Evolutionary conservation across 176 grass and related monocot species (phyloP).

Genomic region (Juncus inflexus): DNA sequence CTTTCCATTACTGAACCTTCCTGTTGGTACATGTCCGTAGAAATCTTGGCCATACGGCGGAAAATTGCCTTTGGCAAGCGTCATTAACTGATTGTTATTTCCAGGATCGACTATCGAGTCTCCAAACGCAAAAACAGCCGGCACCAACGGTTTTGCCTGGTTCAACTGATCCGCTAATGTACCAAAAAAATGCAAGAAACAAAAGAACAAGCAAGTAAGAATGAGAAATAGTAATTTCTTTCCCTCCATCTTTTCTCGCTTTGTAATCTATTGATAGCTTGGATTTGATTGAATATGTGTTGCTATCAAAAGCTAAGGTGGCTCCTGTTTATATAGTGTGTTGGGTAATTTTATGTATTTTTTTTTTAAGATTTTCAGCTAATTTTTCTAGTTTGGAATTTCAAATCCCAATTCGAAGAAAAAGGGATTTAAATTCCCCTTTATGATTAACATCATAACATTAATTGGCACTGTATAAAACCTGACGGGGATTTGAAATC

Average conservation of each 20-base stretch:
- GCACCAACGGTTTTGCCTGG: conserved; percentile 14
- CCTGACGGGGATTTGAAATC: no score
- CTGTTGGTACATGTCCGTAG: conserved; percentile 41
- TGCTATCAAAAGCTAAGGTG: conserved; percentile 6
- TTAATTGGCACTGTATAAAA: no score
- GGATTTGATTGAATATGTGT: neutral
- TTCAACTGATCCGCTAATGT: neutral
- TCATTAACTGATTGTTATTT: conserved; percentile 49
- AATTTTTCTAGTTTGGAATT: no score
- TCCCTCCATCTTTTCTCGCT: no score
- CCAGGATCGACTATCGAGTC: conserved; percentile 62
- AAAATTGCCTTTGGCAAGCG: conserved; percentile 41
- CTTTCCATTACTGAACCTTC: conserved; percentile 57
- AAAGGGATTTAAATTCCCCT: no score
- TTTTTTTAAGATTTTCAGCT: no score
- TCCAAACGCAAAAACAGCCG: conserved; percentile 50
- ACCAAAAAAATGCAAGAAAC: no score
- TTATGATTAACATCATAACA: no score
- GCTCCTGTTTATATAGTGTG: conserved; percentile 13
- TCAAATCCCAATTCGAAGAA: no score
- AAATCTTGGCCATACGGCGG: conserved; percentile 44
- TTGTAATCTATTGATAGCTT: no score
- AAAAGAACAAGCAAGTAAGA: no score
- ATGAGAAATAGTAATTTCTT: no score
- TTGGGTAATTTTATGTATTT: neutral